Conservation (phyloP, 768 basidiomycete species). For the Amylocystis lapponica region DNA sequence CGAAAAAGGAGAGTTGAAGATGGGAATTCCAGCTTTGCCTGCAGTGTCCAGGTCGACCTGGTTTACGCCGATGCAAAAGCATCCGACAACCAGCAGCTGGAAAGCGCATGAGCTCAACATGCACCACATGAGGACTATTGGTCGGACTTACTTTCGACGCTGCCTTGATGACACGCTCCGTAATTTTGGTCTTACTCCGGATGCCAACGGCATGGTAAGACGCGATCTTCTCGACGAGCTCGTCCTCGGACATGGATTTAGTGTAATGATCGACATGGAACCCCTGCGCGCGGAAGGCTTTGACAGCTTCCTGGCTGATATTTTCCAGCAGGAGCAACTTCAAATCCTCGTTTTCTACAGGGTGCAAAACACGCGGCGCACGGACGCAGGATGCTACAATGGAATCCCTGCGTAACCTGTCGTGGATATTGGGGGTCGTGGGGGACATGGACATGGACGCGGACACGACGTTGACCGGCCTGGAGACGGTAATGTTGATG, state of each 20-base stretch:
- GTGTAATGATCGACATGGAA: slow-evolving; percentile 88
- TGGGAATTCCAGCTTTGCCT: slow-evolving; percentile 84
- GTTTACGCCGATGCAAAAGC: slow-evolving; percentile 99
- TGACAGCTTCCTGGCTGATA: slow-evolving; percentile 87
- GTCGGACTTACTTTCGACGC: slow-evolving; percentile 80
- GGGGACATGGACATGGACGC: slow-evolving; percentile 51
- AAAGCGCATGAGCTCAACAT: no score
- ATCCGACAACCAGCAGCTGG: slow-evolving; percentile 92
- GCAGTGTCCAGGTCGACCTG: slow-evolving; percentile 90
- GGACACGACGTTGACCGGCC: slow-evolving; percentile 35
- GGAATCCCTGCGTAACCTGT: slow-evolving; percentile 35
- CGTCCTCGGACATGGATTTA: slow-evolving; percentile 87
- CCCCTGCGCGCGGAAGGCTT: slow-evolving; percentile 71
- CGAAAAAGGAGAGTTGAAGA: slow-evolving; percentile 99
- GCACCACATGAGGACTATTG: no score
- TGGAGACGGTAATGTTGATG: slow-evolving; percentile 35
- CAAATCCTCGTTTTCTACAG: slow-evolving; percentile 75
- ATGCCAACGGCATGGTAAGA: slow-evolving; percentile 94
- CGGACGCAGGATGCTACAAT: slow-evolving; percentile 34
- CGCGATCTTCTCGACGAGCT: slow-evolving; percentile 79
- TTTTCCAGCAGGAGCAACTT: slow-evolving; percentile 89
- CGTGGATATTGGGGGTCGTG: slow-evolving; percentile 37
- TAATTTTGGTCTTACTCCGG: slow-evolving; percentile 96
- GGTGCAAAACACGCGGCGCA: slow-evolving; percentile 69
- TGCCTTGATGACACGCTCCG: slow-evolving; percentile 80